phyloP scores from a whole-genome alignment of 345 rosid species.

The Isatis tinctoria region DNA sequence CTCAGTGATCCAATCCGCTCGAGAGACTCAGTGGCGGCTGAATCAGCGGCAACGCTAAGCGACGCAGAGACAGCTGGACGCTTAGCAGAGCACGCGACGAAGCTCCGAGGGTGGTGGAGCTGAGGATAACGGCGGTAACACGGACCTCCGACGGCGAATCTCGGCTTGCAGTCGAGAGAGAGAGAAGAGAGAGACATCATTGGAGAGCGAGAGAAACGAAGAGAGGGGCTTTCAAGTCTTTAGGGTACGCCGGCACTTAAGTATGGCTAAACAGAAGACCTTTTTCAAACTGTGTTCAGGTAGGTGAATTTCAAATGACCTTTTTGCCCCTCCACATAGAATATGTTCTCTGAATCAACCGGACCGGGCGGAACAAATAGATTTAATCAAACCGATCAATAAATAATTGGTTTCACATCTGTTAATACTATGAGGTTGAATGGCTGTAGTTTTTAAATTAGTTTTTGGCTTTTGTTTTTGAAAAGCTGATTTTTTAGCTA shows the following conservation, averaged over 20 bases:
- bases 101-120: conserved; percentile 30
- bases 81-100: conserved; percentile 38
- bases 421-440: no score
- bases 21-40: conserved; percentile 37
- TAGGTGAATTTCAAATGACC: neutral
- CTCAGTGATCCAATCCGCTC: conserved; percentile 64
- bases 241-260: conserved; percentile 34
- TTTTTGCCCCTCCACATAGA: neutral
- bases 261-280: neutral
- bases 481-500: no score
- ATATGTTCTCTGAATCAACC: neutral
- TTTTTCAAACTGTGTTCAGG: conserved; percentile 26
- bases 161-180: conserved; percentile 29
- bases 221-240: neutral
- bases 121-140: conserved; percentile 18
- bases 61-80: conserved; percentile 39
- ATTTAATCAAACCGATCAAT: neutral
- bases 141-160: conserved; percentile 9
- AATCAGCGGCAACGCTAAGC: conserved; percentile 38
- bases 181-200: conserved; percentile 39
- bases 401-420: neutral
- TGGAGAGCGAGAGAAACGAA: neutral
- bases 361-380: neutral
- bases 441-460: no score
- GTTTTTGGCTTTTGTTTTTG: no score